A percentile compares a stretch with the other conserved stretches of the same genome.
Evolutionary conservation across 306 rosid genomes (phyloP).

Genomic region (Citrullus mucosospermus): DNA sequence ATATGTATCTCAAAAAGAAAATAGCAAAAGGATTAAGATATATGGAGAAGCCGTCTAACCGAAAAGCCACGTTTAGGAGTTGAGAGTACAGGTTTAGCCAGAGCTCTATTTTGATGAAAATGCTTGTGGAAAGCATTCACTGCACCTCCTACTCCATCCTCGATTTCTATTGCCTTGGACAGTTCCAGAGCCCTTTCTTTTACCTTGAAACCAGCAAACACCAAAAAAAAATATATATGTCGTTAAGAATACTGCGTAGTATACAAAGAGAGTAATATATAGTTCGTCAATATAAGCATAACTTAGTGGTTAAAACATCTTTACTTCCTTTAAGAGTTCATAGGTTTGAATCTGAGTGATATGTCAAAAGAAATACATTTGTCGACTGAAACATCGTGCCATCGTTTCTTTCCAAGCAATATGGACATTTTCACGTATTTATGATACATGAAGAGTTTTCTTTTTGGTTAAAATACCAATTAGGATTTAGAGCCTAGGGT

Average conservation of each 20-base stretch:
- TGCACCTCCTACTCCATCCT: constrained; percentile 73
- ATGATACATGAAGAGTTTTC: background rate
- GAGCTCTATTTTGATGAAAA: constrained; percentile 15
- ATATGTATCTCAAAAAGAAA: background rate
- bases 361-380: background rate
- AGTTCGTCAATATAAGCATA: background rate
- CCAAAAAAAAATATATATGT: too few species aligned
- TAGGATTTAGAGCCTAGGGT: too few species aligned
- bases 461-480: background rate
- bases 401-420: background rate
- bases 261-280: background rate
- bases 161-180: constrained; percentile 61
- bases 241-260: background rate
- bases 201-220: constrained; percentile 37
- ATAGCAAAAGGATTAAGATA: constrained; percentile 5
- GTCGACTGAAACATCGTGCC: background rate
- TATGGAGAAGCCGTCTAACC: constrained; percentile 22
- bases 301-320: background rate
- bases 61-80: constrained; percentile 29
- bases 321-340: background rate
- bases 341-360: background rate
- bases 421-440: background rate
- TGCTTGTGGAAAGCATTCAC: constrained; percentile 75
- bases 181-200: constrained; percentile 46
- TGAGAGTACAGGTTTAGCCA: background rate